phyloP scores from a whole-genome alignment of 2,329 filamentous ascomycete species.

The Lasiodiplodia hormozganensis region DNA sequence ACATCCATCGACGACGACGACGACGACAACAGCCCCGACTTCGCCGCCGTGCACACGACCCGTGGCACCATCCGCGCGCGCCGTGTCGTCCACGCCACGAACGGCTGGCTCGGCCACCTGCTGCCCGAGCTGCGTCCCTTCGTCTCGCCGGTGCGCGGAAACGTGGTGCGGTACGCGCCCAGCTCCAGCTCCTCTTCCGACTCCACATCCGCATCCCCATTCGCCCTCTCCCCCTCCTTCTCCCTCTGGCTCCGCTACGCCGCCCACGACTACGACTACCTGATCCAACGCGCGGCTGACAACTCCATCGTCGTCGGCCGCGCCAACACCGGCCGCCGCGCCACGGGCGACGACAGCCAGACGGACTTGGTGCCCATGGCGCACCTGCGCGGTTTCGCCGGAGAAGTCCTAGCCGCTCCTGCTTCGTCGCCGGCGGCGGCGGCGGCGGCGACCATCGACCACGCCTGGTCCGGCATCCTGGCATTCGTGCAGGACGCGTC shows the following conservation, averaged over 20 bases:
- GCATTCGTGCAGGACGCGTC: neutral
- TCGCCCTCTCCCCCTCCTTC: neutral
- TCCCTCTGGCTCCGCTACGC: conserved; percentile 3
- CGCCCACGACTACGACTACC: neutral
- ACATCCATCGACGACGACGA: neutral
- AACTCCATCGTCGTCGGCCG: conserved; percentile 1
- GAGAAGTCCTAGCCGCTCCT: too few relatives aligned
- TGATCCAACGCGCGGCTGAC: too few relatives aligned
- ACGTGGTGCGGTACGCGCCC: neutral
- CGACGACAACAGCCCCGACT: accelerated
- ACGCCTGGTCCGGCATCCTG: neutral
- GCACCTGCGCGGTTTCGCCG: neutral
- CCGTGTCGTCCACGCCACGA: conserved; percentile 39
- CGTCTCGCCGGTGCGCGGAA: neutral
- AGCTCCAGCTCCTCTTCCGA: too few relatives aligned
- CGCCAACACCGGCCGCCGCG: neutral
- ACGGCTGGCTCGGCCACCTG: conserved; percentile 38
- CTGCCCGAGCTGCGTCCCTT: conserved; percentile 23
- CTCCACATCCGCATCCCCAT: neutral
- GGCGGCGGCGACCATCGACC: neutral
- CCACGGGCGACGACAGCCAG: neutral
- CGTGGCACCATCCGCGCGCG: conserved; percentile 3
- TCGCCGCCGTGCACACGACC: neutral
- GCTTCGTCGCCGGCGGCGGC: too few relatives aligned
- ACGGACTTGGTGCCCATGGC: neutral